Evolutionary conservation across 2,329 filamentous ascomycete genomes (phyloP).

Genomic region (Cryphonectria nitschkei): DNA sequence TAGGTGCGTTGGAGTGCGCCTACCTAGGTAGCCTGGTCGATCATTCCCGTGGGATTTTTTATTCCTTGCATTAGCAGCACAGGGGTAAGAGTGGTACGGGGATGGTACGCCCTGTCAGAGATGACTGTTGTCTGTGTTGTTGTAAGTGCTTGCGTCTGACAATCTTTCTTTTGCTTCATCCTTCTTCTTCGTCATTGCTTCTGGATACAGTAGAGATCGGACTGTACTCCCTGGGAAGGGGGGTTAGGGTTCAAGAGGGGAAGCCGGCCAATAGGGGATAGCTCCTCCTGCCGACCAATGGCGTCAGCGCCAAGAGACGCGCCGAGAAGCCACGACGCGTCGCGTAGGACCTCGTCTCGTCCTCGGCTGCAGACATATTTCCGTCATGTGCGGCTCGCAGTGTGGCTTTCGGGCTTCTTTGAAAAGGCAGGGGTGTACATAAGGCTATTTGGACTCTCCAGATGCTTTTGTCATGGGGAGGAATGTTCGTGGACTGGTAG

Average conservation of each 20-base stretch:
- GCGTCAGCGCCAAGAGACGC: background rate
- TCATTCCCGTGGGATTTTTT: background rate
- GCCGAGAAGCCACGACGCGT: background rate
- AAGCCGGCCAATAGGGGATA: background rate
- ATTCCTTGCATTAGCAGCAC: background rate
- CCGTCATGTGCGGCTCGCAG: background rate
- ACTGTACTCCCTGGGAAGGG: background rate
- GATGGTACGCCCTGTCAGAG: background rate
- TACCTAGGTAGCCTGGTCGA: background rate
- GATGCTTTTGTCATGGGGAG: background rate
- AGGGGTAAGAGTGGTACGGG: background rate
- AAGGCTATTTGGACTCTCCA: background rate
- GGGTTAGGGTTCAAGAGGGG: background rate
- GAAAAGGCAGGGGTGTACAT: background rate
- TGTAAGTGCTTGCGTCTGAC: background rate
- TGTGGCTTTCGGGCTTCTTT: background rate
- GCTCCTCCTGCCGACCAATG: background rate
- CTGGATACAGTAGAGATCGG: background rate
- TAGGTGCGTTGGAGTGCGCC: too few relatives aligned
- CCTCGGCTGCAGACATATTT: background rate
- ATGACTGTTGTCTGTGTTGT: background rate
- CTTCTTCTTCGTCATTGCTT: background rate
- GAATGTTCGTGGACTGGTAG: background rate
- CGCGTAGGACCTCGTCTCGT: conserved; percentile 11
- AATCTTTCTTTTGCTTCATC: background rate